phyloP scores from a whole-genome alignment of 176 grass and related monocot genomes.

The Dactylis glomerata region DNA sequence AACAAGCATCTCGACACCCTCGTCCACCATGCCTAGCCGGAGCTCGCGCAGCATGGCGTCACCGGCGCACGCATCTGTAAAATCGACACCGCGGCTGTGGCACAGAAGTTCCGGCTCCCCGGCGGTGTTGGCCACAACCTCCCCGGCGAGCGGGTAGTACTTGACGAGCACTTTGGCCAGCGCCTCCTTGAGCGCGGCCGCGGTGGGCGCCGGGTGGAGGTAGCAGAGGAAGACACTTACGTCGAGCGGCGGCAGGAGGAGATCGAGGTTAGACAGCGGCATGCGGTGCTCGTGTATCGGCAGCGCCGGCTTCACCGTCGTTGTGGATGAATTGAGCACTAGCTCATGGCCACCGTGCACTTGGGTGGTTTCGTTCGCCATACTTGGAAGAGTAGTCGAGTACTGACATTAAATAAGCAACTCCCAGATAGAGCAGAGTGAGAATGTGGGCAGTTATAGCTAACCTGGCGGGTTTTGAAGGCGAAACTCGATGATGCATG shows the following conservation, averaged over 20 bases:
- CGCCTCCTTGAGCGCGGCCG: too few relatives aligned
- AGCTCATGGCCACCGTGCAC: neutral
- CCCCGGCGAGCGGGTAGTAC: slow-evolving; percentile 64
- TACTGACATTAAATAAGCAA: too few relatives aligned
- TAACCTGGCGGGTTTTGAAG: too few relatives aligned
- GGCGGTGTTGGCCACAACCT: slow-evolving; percentile 40
- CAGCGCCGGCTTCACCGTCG: slow-evolving; percentile 43
- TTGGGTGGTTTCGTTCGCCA: neutral
- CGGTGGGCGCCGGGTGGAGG: slow-evolving; percentile 16
- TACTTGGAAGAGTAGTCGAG: neutral
- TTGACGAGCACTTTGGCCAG: slow-evolving; percentile 47
- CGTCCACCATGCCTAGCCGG: slow-evolving; percentile 36
- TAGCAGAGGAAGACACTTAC: slow-evolving; percentile 80
- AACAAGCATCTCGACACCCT: slow-evolving; percentile 52
- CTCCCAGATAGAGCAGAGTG: too few relatives aligned
- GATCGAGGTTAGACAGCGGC: slow-evolving; percentile 69
- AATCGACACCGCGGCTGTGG: slow-evolving; percentile 60
- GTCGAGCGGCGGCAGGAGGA: slow-evolving; percentile 58
- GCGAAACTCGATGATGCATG: too few relatives aligned
- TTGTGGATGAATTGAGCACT: neutral
- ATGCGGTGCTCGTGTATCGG: slow-evolving; percentile 42
- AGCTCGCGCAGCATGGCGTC: slow-evolving; percentile 42
- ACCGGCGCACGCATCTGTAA: slow-evolving; percentile 34
- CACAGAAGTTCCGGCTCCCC: slow-evolving; percentile 79
- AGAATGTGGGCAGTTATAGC: too few relatives aligned